Base-by-base conservation (phyloP, 495 filamentous ascomycete species). In the Polyplosphaeria fusca region DNA sequence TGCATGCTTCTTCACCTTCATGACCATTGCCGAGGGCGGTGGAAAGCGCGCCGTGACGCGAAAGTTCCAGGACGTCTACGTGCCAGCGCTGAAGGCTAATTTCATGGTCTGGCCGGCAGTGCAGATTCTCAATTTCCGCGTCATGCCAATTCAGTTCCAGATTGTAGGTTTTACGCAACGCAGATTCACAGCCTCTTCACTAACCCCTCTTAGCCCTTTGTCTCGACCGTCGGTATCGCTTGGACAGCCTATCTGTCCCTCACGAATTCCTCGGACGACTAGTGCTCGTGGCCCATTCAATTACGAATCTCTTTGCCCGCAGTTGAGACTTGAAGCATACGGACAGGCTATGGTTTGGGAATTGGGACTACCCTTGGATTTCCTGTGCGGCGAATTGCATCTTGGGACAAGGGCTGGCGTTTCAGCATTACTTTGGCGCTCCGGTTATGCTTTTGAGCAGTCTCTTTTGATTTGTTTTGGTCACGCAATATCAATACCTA, bases 161-260 rank as follows among this genome's bases (percentile, higher is more conserved):
- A 86, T 99, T 70, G 93, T 96, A 68, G 82, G 92, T 81, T n/a
- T n/a, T n/a, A 56, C 52, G 7, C 42, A 24, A 24, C 25, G 24
- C 32, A 26, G 18, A 47, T 35, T 42, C 24, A 32, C 22, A 30
- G 20, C 27, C 14, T 12, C 40, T 42, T n/a, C 24, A 22, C 38
- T 62, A 26, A 51, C 37, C 12, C 5, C 18, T 52, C 58, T 58
- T 37, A 97, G 93, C 94, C 94, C 1, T 96, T 99, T 68, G 94
- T 96, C 12, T 96, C 91, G 3, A 92, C 88, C 23, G 75, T 99
- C 52, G 94, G 94, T 79, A 96, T 99, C 62, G 91, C 90, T 42
- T 99, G 94, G 94, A 99, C 94, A n/a, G 91, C 90, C 20, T 99
- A 96, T 69, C 82, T 99, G 23, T 96, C 91, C 0, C 79, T 99